Conservation (phyloP, 75 land plant species). For the Picea glauca region DNA sequence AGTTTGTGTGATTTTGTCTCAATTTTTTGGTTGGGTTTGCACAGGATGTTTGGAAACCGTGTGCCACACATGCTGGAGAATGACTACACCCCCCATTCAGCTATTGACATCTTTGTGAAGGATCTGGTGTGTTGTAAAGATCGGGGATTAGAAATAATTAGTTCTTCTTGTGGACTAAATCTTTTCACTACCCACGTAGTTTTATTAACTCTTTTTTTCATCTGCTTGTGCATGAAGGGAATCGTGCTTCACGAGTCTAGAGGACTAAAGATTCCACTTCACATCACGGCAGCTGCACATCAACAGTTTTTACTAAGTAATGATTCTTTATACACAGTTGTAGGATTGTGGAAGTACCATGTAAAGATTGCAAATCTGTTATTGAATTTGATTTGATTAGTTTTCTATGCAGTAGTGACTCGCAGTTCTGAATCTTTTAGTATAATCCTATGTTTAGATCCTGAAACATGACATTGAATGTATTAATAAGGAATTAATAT, state of each 20-base stretch:
- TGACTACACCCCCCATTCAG: conserved; percentile 93
- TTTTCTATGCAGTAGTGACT: no score
- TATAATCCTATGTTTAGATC: no score
- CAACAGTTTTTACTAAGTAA: conserved; percentile 86
- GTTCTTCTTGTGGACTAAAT: conserved; percentile 1
- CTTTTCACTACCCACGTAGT: not conserved
- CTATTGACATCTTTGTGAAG: conserved; percentile 94
- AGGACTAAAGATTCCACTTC: conserved; percentile 55
- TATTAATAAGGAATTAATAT: no score
- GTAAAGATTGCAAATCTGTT: no score
- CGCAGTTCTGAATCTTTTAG: no score
- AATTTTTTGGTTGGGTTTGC: not conserved
- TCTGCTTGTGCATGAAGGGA: conserved; percentile 48
- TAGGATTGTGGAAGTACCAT: no score
- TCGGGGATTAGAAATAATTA: not conserved
- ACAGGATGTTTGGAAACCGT: conserved; percentile 99
- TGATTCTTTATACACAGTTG: not conserved
- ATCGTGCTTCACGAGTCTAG: conserved; percentile 75
- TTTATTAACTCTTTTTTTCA: conserved; percentile 3
- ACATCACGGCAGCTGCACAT: conserved; percentile 65
- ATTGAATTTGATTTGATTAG: no score
- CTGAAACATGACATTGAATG: no score
- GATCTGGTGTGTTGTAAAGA: conserved; percentile 63
- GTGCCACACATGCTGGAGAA: conserved; percentile 94
- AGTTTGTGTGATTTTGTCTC: not conserved